Base-by-base conservation (phyloP, 2,329 filamentous ascomycete species). In the Colletotrichum sp. region DNA sequence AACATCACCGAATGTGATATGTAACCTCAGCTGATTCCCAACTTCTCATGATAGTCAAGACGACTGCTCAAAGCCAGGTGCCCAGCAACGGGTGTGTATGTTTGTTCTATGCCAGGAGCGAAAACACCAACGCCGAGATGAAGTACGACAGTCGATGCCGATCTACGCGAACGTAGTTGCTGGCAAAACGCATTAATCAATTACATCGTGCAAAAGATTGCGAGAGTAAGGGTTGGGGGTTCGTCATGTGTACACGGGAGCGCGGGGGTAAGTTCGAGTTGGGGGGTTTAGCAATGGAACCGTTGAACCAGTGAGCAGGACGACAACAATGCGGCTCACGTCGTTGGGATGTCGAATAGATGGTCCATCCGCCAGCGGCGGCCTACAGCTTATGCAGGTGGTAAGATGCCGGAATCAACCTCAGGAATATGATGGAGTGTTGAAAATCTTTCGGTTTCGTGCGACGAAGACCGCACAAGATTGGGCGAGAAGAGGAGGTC, bases 1-100 rank as follows among this genome's bases (percentile, higher is more conserved):
- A 34, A 18, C 57, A 12, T 62, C 58, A 62, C 16, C 29, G 27
- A 18, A 21, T 5, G n/a, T 34, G 13, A 18, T 27, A 43, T 76
- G 69, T 76, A 63, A 76, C 75, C 75, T 75, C 75, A 75, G 75
- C 75, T 76, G 75, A 76, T 76, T 76, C 75, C 75, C 66, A 73
- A 72, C 75, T 74, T 75, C 66, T 76, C 75, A 75, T 76, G 69
- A 76, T 73, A 74, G 69, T 74, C 75, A 76, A 76, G 66, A 76
- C 75, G 75, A 73, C 73, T 74, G 73, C 75, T 76, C 75, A 72
- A 75, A 72, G 75, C 43, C 73, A 75, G 75, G 75, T 76, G 75
- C 75, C 75, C 75, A 76, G 75, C 75, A 75, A 75, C 75, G 75
- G 75, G 75, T 76, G 24, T 58, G 13, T 67, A 66, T 57, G 15